phyloP scores from a whole-genome alignment of 805 yeast species.

The Ogataea parapolymorpha region DNA sequence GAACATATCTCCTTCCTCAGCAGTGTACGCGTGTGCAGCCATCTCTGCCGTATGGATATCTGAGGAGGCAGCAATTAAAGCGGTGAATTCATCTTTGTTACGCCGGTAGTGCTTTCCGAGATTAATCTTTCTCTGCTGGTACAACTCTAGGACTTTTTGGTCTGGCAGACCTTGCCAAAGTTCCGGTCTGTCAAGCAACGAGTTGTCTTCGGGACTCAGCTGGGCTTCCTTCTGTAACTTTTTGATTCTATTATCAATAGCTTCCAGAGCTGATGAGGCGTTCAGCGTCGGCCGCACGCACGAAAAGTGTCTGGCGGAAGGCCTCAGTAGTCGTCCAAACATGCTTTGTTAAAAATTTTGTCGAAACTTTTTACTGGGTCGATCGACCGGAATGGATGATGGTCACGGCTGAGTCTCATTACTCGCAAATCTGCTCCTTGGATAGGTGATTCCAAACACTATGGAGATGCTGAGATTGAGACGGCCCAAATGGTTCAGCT shows the following conservation, averaged over 20 bases:
- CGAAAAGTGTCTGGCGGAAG: slow-evolving; percentile 9
- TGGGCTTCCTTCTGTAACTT: slow-evolving; percentile 14
- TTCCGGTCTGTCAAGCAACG: slow-evolving; percentile 56
- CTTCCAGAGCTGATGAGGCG: slow-evolving; percentile 7
- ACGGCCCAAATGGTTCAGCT: too few relatives aligned
- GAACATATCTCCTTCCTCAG: slow-evolving; percentile 42
- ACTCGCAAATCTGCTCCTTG: too few relatives aligned
- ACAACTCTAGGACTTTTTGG: slow-evolving; percentile 57
- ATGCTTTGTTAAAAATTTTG: slow-evolving; percentile 9
- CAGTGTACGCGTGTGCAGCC: slow-evolving; percentile 33
- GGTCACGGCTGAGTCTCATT: too few relatives aligned
- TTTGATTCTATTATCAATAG: slow-evolving; percentile 15
- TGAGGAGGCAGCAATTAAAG: slow-evolving; percentile 46
- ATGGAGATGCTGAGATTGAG: too few relatives aligned
- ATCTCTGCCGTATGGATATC: slow-evolving; percentile 27
- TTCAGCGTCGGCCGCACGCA: slow-evolving; percentile 5
- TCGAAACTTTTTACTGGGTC: slow-evolving; percentile 10
- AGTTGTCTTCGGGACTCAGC: slow-evolving; percentile 19
- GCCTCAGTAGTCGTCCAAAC: slow-evolving; percentile 11
- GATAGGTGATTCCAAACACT: too few relatives aligned
- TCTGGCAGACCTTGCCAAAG: slow-evolving; percentile 70
- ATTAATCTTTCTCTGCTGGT: slow-evolving; percentile 50
- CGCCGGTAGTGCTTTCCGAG: slow-evolving; percentile 50
- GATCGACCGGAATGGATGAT: slow-evolving; percentile 3
- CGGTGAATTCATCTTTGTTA: slow-evolving; percentile 51